These are phyloP conservation scores for Acanthochlamys bracteata DNA, from an alignment of 106 monocot genomes.

Conservation along the genomic window DNA sequence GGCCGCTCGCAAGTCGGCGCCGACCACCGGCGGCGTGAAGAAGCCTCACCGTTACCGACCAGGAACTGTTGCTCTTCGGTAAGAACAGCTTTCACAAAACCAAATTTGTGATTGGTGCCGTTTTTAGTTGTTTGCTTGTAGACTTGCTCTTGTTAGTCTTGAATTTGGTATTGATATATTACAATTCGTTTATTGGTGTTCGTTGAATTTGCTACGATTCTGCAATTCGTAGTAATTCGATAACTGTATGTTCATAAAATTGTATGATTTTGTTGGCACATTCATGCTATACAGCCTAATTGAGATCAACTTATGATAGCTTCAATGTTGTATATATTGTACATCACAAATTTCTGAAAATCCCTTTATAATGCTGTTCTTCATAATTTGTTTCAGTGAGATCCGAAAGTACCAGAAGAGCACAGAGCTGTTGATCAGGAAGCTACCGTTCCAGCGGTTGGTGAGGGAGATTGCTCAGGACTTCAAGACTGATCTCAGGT, in stretches of 20 bases:
- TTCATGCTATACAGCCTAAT: too few species aligned
- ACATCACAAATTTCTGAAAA: too few species aligned
- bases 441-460: slow-evolving; percentile 1
- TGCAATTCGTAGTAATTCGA: neutral
- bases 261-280: neutral
- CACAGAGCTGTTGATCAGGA: slow-evolving; percentile 29
- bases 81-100: neutral
- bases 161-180: too few species aligned
- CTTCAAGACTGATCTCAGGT: slow-evolving; percentile 6
- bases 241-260: neutral
- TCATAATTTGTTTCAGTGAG: slow-evolving; percentile 11
- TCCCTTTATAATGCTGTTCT: too few species aligned
- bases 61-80: slow-evolving; percentile 1
- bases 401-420: slow-evolving; percentile 59
- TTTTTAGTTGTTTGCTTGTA: neutral
- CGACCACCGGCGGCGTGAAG: slow-evolving; percentile 1
- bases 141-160: neutral
- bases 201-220: too few species aligned
- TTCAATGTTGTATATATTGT: too few species aligned
- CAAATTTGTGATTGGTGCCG: too few species aligned
- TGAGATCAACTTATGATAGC: too few species aligned
- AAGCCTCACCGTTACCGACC: slow-evolving; percentile 2
- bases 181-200: too few species aligned
- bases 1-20: neutral
- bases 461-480: neutral